Conservation (phyloP, 805 yeast genomes). For the Alloascoidea africana region DNA sequence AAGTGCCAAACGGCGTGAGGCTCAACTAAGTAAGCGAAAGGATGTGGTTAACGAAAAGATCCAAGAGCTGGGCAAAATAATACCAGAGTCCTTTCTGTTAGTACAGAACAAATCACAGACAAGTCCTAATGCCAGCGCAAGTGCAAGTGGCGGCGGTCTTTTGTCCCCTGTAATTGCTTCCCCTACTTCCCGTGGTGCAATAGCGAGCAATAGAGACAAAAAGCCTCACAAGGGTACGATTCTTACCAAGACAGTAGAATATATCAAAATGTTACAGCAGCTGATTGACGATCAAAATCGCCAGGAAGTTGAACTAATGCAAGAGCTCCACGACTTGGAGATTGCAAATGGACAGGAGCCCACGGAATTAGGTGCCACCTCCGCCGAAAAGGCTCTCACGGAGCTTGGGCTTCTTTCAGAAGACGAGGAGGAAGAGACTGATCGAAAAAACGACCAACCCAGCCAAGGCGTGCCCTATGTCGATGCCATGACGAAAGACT, state of each 20-base stretch:
- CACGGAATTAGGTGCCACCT: slow-evolving; percentile 39
- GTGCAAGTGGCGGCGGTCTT: no score
- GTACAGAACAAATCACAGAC: slow-evolving; percentile 2
- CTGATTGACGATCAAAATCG: slow-evolving; percentile 67
- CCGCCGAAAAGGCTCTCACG: slow-evolving; percentile 66
- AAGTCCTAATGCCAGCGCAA: no score
- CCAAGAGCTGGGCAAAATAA: slow-evolving; percentile 64
- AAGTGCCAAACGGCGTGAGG: no score
- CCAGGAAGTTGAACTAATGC: slow-evolving; percentile 58
- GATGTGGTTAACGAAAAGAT: slow-evolving; percentile 84
- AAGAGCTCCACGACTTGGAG: slow-evolving; percentile 40
- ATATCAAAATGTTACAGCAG: slow-evolving; percentile 55
- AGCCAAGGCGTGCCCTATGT: not conserved
- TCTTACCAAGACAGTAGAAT: slow-evolving; percentile 64
- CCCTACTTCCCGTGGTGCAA: no score
- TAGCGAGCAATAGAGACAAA: no score
- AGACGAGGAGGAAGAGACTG: no score
- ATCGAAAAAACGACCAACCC: not conserved
- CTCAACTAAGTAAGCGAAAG: slow-evolving; percentile 48
- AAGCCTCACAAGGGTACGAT: slow-evolving; percentile 78
- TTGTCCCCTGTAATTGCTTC: no score
- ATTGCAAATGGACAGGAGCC: slow-evolving; percentile 26
- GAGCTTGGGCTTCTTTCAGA: slow-evolving; percentile 58
- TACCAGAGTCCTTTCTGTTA: slow-evolving; percentile 35
- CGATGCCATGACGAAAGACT: not conserved